Conservation (phyloP, 2,329 filamentous ascomycete species). For the Pseudocercospora cruenta region DNA sequence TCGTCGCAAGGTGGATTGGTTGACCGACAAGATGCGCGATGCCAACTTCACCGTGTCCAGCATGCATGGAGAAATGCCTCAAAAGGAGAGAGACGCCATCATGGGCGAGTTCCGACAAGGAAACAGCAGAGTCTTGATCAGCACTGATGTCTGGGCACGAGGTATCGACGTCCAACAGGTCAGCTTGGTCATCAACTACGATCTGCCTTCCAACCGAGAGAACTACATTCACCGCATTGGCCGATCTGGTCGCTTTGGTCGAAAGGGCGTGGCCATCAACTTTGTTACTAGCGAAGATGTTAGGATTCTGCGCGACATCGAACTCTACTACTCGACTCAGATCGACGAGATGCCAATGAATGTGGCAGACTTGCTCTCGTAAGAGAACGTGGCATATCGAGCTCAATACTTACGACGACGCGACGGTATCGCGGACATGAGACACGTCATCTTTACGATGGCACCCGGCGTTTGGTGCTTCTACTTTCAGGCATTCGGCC, state of each 20-base stretch:
- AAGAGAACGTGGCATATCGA: neutral
- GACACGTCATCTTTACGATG: neutral
- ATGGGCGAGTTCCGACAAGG: conserved; percentile 99
- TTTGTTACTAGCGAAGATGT: conserved; percentile 99
- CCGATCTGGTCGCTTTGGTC: conserved; percentile 89
- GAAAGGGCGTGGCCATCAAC: conserved; percentile 99
- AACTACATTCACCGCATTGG: conserved; percentile 99
- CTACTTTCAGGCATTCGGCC: conserved; percentile 33
- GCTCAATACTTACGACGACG: neutral
- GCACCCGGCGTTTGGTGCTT: conserved; percentile 11
- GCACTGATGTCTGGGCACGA: conserved; percentile 95
- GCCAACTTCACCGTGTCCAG: conserved; percentile 98
- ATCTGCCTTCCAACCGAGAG: conserved; percentile 95
- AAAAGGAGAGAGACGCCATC: conserved; percentile 96
- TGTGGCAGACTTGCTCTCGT: conserved; percentile 45
- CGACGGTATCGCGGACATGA: neutral
- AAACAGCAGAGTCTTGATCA: conserved; percentile 93
- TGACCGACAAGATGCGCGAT: conserved; percentile 99
- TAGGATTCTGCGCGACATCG: conserved; percentile 94
- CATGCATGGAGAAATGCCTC: conserved; percentile 99
- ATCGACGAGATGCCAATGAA: conserved; percentile 99
- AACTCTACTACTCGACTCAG: conserved; percentile 96
- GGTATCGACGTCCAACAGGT: conserved; percentile 99
- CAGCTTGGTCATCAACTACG: conserved; percentile 98
- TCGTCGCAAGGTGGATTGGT: conserved; percentile 97